Evolutionary conservation across 1,284 basidiomycete genomes (phyloP).

Genomic region (Ganoderma lingzhi): DNA sequence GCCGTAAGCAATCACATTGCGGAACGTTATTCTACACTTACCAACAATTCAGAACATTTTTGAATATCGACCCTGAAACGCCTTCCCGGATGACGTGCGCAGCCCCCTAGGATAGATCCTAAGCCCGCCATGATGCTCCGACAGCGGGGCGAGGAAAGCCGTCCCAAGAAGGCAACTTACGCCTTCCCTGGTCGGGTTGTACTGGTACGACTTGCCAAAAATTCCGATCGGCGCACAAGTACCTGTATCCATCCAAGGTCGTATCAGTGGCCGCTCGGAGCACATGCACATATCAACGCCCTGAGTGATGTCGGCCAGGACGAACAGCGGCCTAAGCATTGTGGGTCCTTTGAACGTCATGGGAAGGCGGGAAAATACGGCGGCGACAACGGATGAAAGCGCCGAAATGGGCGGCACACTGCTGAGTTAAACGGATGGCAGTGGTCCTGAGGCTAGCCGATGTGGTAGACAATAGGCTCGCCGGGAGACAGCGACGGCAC

Average conservation of each 20-base stretch:
- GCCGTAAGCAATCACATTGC: background rate
- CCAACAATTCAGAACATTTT: constrained; percentile 3
- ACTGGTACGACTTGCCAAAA: background rate
- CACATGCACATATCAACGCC: constrained; percentile 4
- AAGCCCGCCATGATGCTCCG: constrained; percentile 5
- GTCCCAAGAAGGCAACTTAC: constrained; percentile 10
- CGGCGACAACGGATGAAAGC: background rate
- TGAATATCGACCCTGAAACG: constrained; percentile 8
- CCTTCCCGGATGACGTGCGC: background rate
- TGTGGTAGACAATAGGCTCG: background rate
- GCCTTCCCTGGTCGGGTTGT: background rate
- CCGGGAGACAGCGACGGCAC: no score
- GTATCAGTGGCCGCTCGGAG: constrained; percentile 2
- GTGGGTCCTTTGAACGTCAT: background rate
- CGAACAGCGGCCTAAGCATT: background rate
- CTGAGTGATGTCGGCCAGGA: background rate
- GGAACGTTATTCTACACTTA: background rate
- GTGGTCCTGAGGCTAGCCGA: background rate
- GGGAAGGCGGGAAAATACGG: background rate
- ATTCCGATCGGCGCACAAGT: background rate
- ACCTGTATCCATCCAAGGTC: background rate
- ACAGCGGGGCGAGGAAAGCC: background rate
- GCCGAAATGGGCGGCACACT: background rate
- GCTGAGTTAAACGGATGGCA: background rate
- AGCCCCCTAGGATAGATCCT: constrained; percentile 6